phyloP scores from a whole-genome alignment of 805 yeast genomes.

The Candida stauntonica region DNA sequence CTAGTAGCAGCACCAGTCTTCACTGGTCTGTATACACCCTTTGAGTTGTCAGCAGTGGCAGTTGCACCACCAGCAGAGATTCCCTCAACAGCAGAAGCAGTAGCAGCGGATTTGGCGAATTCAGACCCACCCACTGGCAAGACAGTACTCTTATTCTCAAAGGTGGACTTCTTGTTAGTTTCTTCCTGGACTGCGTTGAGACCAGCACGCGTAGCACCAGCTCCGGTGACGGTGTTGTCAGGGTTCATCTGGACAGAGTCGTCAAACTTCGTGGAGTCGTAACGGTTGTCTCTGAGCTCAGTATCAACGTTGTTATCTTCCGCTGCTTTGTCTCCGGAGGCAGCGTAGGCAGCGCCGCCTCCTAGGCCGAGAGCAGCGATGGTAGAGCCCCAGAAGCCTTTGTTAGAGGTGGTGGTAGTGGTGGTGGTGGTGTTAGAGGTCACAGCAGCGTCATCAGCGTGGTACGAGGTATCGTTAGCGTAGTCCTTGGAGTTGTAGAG shows the following conservation, averaged over 20 bases:
- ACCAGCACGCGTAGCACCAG: slow-evolving; percentile 19
- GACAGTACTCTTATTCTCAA: slow-evolving; percentile 24
- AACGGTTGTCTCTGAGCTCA: no score
- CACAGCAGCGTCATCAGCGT: slow-evolving; percentile 7
- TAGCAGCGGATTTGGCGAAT: slow-evolving; percentile 18
- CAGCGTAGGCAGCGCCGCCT: slow-evolving; percentile 10
- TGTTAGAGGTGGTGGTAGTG: slow-evolving; percentile 4
- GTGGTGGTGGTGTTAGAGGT: slow-evolving; percentile 5
- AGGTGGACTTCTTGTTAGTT: slow-evolving; percentile 2
- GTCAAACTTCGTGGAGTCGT: not conserved
- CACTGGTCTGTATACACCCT: slow-evolving; percentile 5
- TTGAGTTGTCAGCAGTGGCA: not conserved
- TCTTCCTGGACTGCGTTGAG: slow-evolving; percentile 9
- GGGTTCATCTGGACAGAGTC: slow-evolving; percentile 1
- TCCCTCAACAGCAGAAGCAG: slow-evolving; percentile 10
- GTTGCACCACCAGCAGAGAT: slow-evolving; percentile 10
- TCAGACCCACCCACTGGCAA: slow-evolving; percentile 22
- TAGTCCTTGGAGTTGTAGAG: slow-evolving; percentile 2
- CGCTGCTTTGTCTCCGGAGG: not conserved
- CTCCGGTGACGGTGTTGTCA: slow-evolving; percentile 11
- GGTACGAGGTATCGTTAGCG: not conserved
- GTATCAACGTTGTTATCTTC: slow-evolving; percentile 8
- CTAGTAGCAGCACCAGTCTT: slow-evolving; percentile 16
- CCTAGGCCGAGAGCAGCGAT: slow-evolving; percentile 15
- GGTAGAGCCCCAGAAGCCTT: slow-evolving; percentile 11